Evolutionary conservation across 352 stramenopile genomes (phyloP).

Genomic region (Pythium aristosporum): DNA sequence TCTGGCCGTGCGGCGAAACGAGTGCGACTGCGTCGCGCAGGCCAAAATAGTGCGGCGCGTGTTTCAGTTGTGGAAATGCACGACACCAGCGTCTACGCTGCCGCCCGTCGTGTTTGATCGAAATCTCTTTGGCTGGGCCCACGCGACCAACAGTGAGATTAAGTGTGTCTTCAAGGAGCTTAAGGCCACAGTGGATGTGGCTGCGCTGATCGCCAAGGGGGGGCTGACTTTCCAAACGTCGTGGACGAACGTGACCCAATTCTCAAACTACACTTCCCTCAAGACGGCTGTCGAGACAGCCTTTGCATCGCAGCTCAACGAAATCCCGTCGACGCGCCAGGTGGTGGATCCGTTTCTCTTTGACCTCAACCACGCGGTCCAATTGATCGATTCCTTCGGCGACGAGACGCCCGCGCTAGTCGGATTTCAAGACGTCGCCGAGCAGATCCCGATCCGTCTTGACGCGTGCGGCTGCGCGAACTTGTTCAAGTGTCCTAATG

Average conservation of each 20-base stretch:
- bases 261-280: conserved; percentile 78
- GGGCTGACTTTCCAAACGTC: conserved; percentile 66
- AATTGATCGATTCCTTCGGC: conserved; percentile 84
- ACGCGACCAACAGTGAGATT: conserved; percentile 43
- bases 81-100: conserved; percentile 35
- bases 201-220: conserved; percentile 19
- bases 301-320: conserved; percentile 34
- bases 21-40: conserved; percentile 91
- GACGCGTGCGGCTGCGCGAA: conserved; percentile 93
- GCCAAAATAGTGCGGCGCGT: conserved; percentile 87
- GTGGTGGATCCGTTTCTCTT: conserved; percentile 91
- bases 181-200: conserved; percentile 12
- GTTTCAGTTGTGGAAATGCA: conserved; percentile 95
- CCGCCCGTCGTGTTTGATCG: conserved; percentile 35
- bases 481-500: conserved; percentile 94
- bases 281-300: conserved; percentile 49
- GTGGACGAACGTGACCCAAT: conserved; percentile 57
- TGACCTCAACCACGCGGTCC: conserved; percentile 88
- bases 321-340: conserved; percentile 28
- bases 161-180: conserved; percentile 55
- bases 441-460: conserved; percentile 59
- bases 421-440: conserved; percentile 47
- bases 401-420: conserved; percentile 81
- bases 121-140: conserved; percentile 56
- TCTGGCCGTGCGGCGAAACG: conserved; percentile 83